Evolutionary conservation across 1,284 basidiomycete genomes (phyloP).

Genomic region (Ceraceosorus guamensis): DNA sequence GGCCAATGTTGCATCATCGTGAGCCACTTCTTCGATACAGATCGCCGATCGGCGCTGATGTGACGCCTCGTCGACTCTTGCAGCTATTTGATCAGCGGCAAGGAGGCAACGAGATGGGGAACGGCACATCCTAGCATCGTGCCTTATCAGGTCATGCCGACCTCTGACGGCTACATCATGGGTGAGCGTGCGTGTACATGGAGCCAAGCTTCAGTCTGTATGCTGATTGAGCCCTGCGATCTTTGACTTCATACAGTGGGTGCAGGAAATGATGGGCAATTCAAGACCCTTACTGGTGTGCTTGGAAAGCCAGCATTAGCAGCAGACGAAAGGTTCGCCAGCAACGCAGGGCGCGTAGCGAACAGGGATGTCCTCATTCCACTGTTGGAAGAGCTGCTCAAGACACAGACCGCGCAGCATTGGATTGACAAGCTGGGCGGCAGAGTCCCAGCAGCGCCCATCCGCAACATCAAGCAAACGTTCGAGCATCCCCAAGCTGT

Average conservation of each 20-base stretch:
- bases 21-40: neutral
- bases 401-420: conserved; percentile 20
- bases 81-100: conserved; percentile 79
- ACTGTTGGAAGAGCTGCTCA: conserved; percentile 59
- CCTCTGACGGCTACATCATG: conserved; percentile 83
- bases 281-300: conserved; percentile 45
- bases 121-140: conserved; percentile 64
- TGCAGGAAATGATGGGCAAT: conserved; percentile 83
- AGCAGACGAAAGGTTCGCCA: conserved; percentile 11
- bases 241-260: conserved; percentile 53
- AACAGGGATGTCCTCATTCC: conserved; percentile 67
- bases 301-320: conserved; percentile 20
- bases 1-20: conserved; percentile 70
- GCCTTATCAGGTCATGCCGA: conserved; percentile 58
- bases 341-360: conserved; percentile 66
- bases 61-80: conserved; percentile 40
- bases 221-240: neutral
- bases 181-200: conserved; percentile 1
- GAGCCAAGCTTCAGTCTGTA: no score
- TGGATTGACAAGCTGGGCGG: conserved; percentile 34
- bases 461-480: conserved; percentile 83
- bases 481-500: conserved; percentile 79
- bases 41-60: no score
- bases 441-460: conserved; percentile 50
- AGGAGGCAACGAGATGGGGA: conserved; percentile 79